These are phyloP conservation scores for Angomonas ambiguus DNA, from an alignment of 208 protist species.

Conservation along the genomic window DNA sequence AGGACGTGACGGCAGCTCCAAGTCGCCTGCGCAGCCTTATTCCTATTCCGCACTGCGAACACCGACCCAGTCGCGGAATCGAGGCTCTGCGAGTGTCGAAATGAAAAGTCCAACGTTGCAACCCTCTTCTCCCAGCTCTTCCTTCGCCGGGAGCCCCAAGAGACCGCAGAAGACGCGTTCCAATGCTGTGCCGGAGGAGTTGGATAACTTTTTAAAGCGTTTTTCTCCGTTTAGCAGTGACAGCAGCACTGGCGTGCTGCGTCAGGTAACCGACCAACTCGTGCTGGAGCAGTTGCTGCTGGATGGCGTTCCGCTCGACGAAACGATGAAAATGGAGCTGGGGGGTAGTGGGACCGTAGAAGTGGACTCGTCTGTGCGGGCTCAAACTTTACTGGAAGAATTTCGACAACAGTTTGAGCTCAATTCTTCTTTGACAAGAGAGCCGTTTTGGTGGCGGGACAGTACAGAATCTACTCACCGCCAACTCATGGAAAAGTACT, in stretches of 20 bases:
- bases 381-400: too few relatives aligned
- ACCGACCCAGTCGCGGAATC: not conserved
- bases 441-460: not conserved
- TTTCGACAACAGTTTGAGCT: too few relatives aligned
- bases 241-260: conserved; percentile 8
- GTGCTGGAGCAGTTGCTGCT: conserved; percentile 53
- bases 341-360: conserved; percentile 1
- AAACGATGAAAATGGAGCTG: conserved; percentile 19
- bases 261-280: conserved; percentile 48
- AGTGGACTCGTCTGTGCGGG: not conserved
- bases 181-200: not conserved
- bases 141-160: not conserved
- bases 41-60: not conserved
- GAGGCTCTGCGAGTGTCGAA: not conserved
- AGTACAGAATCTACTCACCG: not conserved
- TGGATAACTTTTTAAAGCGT: not conserved
- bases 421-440: not conserved
- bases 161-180: not conserved
- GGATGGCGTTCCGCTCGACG: conserved; percentile 40
- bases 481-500: not conserved
- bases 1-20: not conserved
- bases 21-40: not conserved
- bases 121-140: not conserved
- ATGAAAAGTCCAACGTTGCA: not conserved
- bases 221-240: not conserved